A percentile compares a stretch with the other conserved stretches of the same genome.
phyloP scores from a whole-genome alignment of 1,284 basidiomycete species.

The Cutaneotrichosporon cyanovorans region DNA sequence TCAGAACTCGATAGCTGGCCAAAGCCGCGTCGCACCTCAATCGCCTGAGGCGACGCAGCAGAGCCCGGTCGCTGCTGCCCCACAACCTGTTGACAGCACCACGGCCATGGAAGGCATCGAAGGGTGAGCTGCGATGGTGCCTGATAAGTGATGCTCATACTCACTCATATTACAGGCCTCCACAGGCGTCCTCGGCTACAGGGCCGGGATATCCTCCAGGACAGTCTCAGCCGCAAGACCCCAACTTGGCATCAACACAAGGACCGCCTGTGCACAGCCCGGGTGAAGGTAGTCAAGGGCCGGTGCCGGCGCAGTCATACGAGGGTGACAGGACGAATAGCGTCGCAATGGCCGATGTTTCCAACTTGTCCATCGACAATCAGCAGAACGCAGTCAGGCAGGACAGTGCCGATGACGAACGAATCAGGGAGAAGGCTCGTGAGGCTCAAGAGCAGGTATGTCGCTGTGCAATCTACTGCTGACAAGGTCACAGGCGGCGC shows the following conservation, averaged over 20 bases:
- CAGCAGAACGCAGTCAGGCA: slow-evolving; percentile 17
- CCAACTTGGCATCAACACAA: too few relatives aligned
- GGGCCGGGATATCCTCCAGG: too few relatives aligned
- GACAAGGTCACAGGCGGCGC: slow-evolving; percentile 33
- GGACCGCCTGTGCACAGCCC: too few relatives aligned
- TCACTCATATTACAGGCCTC: background rate
- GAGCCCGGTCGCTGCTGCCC: background rate
- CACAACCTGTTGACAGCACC: background rate
- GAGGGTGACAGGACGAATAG: slow-evolving; percentile 30
- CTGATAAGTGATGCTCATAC: background rate
- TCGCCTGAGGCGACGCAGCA: slow-evolving; percentile 3
- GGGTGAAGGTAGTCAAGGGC: background rate
- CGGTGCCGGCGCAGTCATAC: slow-evolving; percentile 1
- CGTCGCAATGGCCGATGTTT: slow-evolving; percentile 40
- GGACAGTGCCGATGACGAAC: slow-evolving; percentile 34
- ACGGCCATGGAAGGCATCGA: slow-evolving; percentile 28
- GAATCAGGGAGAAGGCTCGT: slow-evolving; percentile 41
- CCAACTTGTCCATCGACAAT: slow-evolving; percentile 17
- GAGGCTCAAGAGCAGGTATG: slow-evolving; percentile 45
- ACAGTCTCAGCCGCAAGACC: too few relatives aligned
- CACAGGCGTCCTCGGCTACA: background rate
- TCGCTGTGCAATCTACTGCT: background rate
- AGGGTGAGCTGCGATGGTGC: slow-evolving; percentile 12
- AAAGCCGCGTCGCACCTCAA: background rate
- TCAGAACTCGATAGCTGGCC: background rate